phyloP scores from a whole-genome alignment of 257 asterid species.

The Salvia miltiorrhiza region DNA sequence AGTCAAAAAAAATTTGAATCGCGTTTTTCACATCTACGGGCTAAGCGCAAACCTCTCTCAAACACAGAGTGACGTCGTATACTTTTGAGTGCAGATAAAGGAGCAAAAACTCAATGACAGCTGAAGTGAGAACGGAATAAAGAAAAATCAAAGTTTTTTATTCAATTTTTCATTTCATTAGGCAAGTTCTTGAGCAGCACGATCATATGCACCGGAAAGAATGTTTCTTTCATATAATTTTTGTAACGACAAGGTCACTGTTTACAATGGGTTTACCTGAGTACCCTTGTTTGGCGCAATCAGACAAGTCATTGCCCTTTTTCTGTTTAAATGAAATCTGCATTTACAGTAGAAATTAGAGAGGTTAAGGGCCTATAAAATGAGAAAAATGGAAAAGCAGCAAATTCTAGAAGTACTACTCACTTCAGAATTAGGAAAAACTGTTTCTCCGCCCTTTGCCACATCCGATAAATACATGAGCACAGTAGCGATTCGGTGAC shows the following conservation, averaged over 20 bases:
- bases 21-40: neutral
- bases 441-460: constrained; percentile 79
- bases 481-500: constrained; percentile 88
- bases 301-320: constrained; percentile 75
- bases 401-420: neutral
- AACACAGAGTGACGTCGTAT: neutral
- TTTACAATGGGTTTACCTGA: constrained; percentile 44
- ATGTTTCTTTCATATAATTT: neutral
- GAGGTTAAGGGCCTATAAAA: neutral
- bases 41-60: neutral
- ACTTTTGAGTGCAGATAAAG: neutral
- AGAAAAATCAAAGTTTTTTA: neutral
- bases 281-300: constrained; percentile 83
- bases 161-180: neutral
- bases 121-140: neutral
- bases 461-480: constrained; percentile 82
- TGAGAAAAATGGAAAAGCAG: neutral
- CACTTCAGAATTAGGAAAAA: constrained; percentile 75
- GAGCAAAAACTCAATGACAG: neutral
- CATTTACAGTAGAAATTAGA: neutral
- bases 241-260: neutral
- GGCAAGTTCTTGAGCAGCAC: neutral
- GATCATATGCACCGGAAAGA: neutral
- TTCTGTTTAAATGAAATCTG: constrained; percentile 53
- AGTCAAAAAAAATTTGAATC: neutral